Percentiles rank a stretch among this genome's conserved stretches.
These are phyloP conservation scores for Globisporangium emineosum DNA, from an alignment of 352 stramenopile genomes.

Conservation along the genomic window DNA sequence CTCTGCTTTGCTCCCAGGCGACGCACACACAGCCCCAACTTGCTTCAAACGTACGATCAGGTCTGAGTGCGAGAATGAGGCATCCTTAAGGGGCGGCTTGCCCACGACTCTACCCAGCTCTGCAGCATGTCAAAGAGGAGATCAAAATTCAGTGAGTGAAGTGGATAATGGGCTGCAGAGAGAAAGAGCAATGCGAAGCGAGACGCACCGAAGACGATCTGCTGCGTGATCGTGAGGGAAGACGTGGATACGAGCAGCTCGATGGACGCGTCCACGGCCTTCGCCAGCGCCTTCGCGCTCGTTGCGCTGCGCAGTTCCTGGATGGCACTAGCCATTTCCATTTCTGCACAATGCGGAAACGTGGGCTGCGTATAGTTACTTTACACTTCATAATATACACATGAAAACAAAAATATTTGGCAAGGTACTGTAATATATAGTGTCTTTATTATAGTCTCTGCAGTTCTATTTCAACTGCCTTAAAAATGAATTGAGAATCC, in stretches of 20 bases:
- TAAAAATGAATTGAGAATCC: no score
- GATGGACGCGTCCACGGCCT: constrained; percentile 12
- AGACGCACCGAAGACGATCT: constrained; percentile 12
- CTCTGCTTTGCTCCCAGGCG: constrained; percentile 46
- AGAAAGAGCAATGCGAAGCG: neutral
- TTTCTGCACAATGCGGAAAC: neutral
- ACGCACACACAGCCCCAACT: constrained; percentile 36
- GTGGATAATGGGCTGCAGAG: neutral
- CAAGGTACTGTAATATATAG: no score
- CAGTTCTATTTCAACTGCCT: no score
- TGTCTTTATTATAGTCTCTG: no score
- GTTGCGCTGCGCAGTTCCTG: constrained; percentile 10
- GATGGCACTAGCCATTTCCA: constrained; percentile 5
- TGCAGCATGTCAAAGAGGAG: neutral
- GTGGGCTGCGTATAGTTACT: neutral
- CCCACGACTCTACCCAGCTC: constrained; percentile 4
- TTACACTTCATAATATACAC: neutral
- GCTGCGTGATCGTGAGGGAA: constrained; percentile 17
- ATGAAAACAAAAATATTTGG: no score
- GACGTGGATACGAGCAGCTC: constrained; percentile 11
- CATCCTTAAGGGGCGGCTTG: neutral
- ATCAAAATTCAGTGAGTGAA: neutral
- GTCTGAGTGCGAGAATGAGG: neutral
- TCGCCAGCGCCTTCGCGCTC: neutral
- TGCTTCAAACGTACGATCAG: constrained; percentile 29